Evolutionary conservation across 2,329 filamentous ascomycete genomes (phyloP).

Genomic region (Colletotrichum sp.): DNA sequence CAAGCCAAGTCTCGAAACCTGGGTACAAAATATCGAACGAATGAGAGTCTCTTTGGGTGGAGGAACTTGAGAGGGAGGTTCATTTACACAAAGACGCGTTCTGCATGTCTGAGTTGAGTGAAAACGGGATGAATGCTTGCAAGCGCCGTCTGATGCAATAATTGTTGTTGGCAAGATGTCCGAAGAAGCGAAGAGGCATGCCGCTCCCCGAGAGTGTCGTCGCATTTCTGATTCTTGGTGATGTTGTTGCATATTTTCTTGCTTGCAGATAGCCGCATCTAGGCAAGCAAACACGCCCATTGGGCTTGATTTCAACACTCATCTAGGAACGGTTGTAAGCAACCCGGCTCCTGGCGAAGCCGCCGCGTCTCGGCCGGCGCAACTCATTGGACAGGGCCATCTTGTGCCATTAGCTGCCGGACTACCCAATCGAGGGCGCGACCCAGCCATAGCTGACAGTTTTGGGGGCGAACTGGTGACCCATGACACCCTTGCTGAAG

Average conservation of each 20-base stretch:
- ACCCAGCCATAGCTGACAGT: background rate
- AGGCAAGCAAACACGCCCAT: background rate
- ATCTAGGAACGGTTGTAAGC: background rate
- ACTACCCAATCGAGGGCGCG: background rate
- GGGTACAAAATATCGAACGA: background rate
- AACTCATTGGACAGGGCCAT: background rate
- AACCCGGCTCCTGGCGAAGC: background rate
- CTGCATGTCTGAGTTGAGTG: background rate
- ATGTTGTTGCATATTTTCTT: background rate
- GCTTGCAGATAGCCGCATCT: background rate
- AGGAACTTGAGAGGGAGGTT: background rate
- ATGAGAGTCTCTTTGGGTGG: background rate
- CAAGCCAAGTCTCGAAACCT: background rate
- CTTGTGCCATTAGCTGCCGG: background rate
- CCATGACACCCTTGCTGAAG: background rate
- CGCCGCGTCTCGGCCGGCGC: background rate
- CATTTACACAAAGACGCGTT: background rate
- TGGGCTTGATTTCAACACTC: background rate
- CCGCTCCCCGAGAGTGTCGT: background rate
- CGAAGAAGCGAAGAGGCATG: background rate
- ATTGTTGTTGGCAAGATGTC: background rate
- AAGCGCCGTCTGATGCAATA: background rate
- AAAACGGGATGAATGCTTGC: background rate
- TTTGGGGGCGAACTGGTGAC: background rate
- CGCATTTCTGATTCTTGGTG: background rate